Conservation (phyloP, 371 early-diverging fungal genomes). For the Thermomucor indicae-seudaticae region DNA sequence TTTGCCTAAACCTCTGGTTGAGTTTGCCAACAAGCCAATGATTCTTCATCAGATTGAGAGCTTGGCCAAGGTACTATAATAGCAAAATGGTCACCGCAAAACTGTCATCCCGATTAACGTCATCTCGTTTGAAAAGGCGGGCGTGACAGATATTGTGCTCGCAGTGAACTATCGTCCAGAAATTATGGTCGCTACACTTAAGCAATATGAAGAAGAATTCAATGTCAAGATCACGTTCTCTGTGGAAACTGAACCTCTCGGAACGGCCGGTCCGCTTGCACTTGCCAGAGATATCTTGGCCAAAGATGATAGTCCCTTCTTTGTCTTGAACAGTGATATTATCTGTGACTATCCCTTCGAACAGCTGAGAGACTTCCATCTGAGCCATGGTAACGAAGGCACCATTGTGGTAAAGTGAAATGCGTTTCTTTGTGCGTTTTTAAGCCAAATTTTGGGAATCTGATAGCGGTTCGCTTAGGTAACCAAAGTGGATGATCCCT, state of each 20-base stretch:
- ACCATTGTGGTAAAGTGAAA: constrained; percentile 88
- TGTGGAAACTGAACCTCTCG: constrained; percentile 95
- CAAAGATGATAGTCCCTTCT: constrained; percentile 92
- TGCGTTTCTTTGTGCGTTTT: too few species aligned
- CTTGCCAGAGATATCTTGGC: constrained; percentile 89
- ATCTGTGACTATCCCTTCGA: constrained; percentile 98
- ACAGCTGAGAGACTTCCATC: constrained; percentile 83
- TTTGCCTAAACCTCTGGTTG: constrained; percentile 98
- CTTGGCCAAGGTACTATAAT: constrained; percentile 75
- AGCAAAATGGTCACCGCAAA: too few species aligned
- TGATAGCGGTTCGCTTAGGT: too few species aligned
- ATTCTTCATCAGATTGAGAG: constrained; percentile 99
- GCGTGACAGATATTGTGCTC: constrained; percentile 96
- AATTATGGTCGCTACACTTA: constrained; percentile 84
- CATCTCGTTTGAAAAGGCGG: constrained; percentile 60
- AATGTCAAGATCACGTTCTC: constrained; percentile 95
- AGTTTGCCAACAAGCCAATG: constrained; percentile 99
- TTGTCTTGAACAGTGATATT: constrained; percentile 99
- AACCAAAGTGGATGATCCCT: constrained; percentile 97
- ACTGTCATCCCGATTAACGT: neutral
- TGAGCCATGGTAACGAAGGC: constrained; percentile 85
- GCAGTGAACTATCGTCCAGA: constrained; percentile 99
- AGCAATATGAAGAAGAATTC: constrained; percentile 83
- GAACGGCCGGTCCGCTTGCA: constrained; percentile 97
- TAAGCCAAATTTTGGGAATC: too few species aligned